Conservation (phyloP, 257 asterid species). For the Solanum phureja region DNA sequence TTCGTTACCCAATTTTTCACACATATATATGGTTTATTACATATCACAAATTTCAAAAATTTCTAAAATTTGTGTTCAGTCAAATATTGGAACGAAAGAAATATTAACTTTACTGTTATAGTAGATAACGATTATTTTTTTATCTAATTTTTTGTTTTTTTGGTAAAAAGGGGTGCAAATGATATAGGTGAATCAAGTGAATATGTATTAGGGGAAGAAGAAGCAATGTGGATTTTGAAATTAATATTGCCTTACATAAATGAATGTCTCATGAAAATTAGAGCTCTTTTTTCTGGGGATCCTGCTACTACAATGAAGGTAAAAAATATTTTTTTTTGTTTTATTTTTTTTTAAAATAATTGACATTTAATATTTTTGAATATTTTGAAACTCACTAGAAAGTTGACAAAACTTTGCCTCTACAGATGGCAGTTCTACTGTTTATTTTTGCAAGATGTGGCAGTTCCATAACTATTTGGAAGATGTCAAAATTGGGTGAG, state of each 20-base stretch:
- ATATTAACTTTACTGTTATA: not conserved
- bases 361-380: not conserved
- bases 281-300: conserved; percentile 95
- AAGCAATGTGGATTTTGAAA: conserved; percentile 63
- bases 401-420: not conserved
- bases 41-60: not conserved
- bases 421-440: conserved; percentile 76
- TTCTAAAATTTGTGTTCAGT: not conserved
- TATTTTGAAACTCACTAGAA: not conserved
- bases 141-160: not conserved
- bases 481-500: conserved; percentile 77
- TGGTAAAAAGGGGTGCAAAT: conserved; percentile 26
- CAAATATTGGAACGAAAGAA: not conserved
- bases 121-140: not conserved
- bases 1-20: not conserved
- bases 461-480: conserved; percentile 77
- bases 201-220: conserved; percentile 71
- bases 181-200: conserved; percentile 25
- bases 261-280: conserved; percentile 59
- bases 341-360: not conserved
- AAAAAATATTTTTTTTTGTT: not conserved
- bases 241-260: conserved; percentile 56
- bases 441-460: conserved; percentile 89
- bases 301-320: conserved; percentile 97
- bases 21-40: not conserved